Conservation (phyloP, 2,329 filamentous ascomycete genomes). For the Exophiala mesophila region DNA sequence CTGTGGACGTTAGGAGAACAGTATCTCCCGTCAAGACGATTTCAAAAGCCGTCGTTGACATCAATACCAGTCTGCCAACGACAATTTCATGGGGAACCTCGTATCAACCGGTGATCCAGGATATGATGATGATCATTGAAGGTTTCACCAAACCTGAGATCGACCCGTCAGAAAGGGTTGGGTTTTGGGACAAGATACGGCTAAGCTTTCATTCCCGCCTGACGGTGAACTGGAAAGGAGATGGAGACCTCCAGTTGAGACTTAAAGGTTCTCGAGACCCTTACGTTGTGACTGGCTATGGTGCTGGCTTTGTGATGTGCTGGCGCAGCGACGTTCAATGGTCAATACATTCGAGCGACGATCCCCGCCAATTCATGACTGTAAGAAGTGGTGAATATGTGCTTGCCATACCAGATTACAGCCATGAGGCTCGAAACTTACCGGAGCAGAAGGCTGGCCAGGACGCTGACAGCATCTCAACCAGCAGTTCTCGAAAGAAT, state of each 20-base stretch:
- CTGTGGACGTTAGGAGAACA: constrained; percentile 81
- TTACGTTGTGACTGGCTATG: constrained; percentile 86
- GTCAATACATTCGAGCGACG: constrained; percentile 76
- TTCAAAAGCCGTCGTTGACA: constrained; percentile 84
- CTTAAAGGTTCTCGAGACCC: constrained; percentile 89
- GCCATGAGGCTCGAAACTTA: constrained; percentile 72
- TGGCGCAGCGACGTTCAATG: constrained; percentile 93
- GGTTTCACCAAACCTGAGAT: constrained; percentile 94
- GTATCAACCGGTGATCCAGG: constrained; percentile 95
- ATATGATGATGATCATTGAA: constrained; percentile 99
- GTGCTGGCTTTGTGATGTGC: constrained; percentile 95
- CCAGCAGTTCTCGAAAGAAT: constrained; percentile 61
- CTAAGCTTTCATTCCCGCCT: constrained; percentile 90
- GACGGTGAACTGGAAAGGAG: constrained; percentile 84
- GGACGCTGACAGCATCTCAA: constrained; percentile 57
- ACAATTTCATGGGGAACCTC: constrained; percentile 95
- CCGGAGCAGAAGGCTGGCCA: constrained; percentile 34
- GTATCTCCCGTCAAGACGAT: constrained; percentile 95
- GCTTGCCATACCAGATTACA: constrained; percentile 89
- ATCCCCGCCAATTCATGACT: constrained; percentile 90
- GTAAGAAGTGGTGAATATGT: constrained; percentile 95
- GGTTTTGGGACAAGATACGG: constrained; percentile 98
- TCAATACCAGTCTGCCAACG: constrained; percentile 88
- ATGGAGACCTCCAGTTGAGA: constrained; percentile 89
- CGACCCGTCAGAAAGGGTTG: constrained; percentile 86